phyloP scores from a whole-genome alignment of 331 rosid genomes.

The Telfairia occidentalis region DNA sequence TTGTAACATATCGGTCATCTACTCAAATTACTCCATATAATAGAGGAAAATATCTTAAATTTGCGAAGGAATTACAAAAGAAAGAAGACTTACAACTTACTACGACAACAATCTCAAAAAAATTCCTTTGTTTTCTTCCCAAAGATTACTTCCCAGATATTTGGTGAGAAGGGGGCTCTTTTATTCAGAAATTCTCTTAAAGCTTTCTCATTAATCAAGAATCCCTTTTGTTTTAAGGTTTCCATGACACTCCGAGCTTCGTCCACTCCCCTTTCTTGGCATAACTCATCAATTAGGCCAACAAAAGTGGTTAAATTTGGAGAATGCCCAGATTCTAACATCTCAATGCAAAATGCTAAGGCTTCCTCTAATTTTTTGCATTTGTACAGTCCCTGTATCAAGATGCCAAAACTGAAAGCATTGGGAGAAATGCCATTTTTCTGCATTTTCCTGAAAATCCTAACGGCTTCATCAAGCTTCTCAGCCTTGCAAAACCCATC shows the following conservation, averaged over 20 bases:
- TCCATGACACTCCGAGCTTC: conserved; percentile 45
- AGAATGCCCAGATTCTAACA: conserved; percentile 72
- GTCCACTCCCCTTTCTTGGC: conserved; percentile 48
- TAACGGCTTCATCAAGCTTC: conserved; percentile 55
- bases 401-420: conserved; percentile 60
- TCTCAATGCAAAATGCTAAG: conserved; percentile 53
- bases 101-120: conserved; percentile 24
- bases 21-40: background rate
- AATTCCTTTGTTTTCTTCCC: conserved; percentile 42
- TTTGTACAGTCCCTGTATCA: conserved; percentile 59
- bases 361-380: conserved; percentile 44
- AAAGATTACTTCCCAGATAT: conserved; percentile 66
- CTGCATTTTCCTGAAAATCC: conserved; percentile 89
- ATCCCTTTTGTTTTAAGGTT: conserved; percentile 58
- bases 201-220: conserved; percentile 51
- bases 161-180: conserved; percentile 41
- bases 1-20: background rate
- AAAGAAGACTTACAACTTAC: conserved; percentile 19
- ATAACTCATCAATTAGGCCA: conserved; percentile 46
- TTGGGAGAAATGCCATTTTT: conserved; percentile 57
- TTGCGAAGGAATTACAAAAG: background rate
- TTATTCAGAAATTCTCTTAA: conserved; percentile 59
- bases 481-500: conserved; percentile 72
- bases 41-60: background rate
- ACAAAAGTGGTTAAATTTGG: conserved; percentile 66